Base-by-base conservation (phyloP, 805 yeast genomes). In the Nakazawaea peltata region DNA sequence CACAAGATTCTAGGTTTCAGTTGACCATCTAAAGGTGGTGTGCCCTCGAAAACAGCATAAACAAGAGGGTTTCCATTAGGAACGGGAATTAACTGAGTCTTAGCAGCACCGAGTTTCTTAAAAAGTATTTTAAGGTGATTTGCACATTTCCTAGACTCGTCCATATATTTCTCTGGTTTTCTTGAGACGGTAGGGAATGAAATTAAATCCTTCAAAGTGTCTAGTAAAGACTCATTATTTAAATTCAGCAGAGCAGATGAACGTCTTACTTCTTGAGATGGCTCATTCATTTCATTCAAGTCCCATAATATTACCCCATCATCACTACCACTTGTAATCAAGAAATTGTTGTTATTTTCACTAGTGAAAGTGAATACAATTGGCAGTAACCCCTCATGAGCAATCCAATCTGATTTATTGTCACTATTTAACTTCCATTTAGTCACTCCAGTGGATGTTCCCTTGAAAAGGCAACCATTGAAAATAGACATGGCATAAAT, bases 121-220 rank as follows among this genome's bases (percentile, higher is more conserved):
- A 86, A 66, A 14, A 87, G 57, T 39, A 71, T 68, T 26, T 74
- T 67, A 34, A 92, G 55, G 43, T 69, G 82, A 23, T 78, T 74
- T 2, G 97, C 96, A 60, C 97, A 90, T 28, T 81, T 74, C 40
- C 97, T 71, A 4, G 90, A 80, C 27, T 87, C 94, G 41, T 78
- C 83, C 50, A 86, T 66, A 49, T 71, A 76, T 22, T 65, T 53
- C n/a, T 73, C 72, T 1, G 85, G 85, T 28, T 66, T 67, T 45
- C 80, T 81, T 5, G 94, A 83, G 9, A 92, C 83, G 0, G 97
- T 85, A 44, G 71, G 74, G 56, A 65, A 87, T 1, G 82, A 58
- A 12, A 87, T 78, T 31, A 83, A 61, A 26, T 70, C 70, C 9
- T 67, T 61, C 35, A 90, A 63, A 1, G 82, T 70, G 15, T 67